Conservation (phyloP, 2,329 filamentous ascomycete genomes). For the Pseudogymnoascus sp. region DNA sequence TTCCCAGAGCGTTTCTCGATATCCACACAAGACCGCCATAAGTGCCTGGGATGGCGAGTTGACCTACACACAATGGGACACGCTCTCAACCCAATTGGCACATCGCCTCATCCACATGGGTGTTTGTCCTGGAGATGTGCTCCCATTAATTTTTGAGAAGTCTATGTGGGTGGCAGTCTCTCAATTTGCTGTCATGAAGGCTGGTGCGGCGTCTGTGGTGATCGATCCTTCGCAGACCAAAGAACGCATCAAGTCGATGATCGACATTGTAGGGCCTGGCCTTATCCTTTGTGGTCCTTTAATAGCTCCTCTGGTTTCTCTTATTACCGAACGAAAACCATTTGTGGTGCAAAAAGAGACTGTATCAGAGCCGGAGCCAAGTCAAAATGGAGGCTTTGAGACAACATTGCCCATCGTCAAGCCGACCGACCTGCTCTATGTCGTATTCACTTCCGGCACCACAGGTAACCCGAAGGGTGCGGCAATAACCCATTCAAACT, state of each 20-base stretch:
- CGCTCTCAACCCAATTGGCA: slow-evolving; percentile 15
- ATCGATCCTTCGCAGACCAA: slow-evolving; percentile 26
- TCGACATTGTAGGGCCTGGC: background rate
- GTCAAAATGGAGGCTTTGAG: background rate
- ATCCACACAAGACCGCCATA: no score
- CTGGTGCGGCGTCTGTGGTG: slow-evolving; percentile 24
- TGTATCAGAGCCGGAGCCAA: no score
- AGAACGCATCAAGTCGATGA: slow-evolving; percentile 1
- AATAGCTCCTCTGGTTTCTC: background rate
- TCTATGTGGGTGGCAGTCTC: slow-evolving; percentile 20
- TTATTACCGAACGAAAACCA: no score
- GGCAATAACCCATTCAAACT: background rate
- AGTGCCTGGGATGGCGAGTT: background rate
- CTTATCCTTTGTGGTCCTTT: background rate
- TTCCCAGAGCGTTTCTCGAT: no score
- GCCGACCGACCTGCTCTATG: background rate
- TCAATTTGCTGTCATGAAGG: slow-evolving; percentile 21
- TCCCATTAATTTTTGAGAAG: slow-evolving; percentile 24
- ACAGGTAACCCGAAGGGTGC: slow-evolving; percentile 18
- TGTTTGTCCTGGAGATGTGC: slow-evolving; percentile 15
- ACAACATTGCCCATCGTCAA: background rate
- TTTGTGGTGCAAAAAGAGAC: no score
- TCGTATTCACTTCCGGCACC: slow-evolving; percentile 16
- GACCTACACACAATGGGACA: background rate
- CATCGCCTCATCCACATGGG: slow-evolving; percentile 16